phyloP scores from a whole-genome alignment of 495 filamentous ascomycete species.

The Tetracladium setigerum region DNA sequence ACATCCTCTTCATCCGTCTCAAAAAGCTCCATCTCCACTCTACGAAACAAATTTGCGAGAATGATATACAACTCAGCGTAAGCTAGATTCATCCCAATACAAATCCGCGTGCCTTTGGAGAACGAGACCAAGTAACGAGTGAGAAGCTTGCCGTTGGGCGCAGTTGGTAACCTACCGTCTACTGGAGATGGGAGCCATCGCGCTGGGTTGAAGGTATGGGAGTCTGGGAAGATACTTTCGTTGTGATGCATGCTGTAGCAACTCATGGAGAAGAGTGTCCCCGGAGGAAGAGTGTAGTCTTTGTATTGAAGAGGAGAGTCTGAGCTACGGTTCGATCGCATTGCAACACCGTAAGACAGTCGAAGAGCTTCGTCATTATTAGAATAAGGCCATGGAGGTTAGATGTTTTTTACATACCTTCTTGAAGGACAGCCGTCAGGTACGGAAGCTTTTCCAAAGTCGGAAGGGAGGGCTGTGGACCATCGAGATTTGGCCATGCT shows the following conservation, averaged over 20 bases:
- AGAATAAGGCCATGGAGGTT: neutral
- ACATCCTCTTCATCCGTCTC: constrained; percentile 10
- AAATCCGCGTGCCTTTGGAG: constrained; percentile 37
- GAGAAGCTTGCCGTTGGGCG: constrained; percentile 7
- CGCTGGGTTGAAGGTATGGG: constrained; percentile 39
- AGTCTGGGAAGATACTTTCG: constrained; percentile 38
- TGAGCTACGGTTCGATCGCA: constrained; percentile 22
- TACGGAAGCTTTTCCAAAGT: constrained; percentile 26
- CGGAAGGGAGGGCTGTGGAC: constrained; percentile 27
- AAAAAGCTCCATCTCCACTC: constrained; percentile 17
- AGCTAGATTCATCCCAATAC: constrained; percentile 43
- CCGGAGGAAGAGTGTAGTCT: constrained; percentile 22
- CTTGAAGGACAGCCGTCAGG: constrained; percentile 3
- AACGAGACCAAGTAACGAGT: constrained; percentile 41
- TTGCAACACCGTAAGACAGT: constrained; percentile 31
- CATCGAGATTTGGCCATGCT: constrained; percentile 10
- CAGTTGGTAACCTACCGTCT: neutral
- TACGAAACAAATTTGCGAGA: constrained; percentile 28
- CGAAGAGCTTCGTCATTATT: constrained; percentile 29
- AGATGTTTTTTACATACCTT: constrained; percentile 3
- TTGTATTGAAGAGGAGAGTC: constrained; percentile 7
- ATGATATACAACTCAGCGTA: constrained; percentile 36
- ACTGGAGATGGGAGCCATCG: constrained; percentile 32
- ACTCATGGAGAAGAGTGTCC: constrained; percentile 39
- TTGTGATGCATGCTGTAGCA: constrained; percentile 40